A percentile compares a stretch with the other conserved stretches of the same genome.
phyloP scores from a whole-genome alignment of 1,139 yeast species.

The Cylindricascospora bacillispora region DNA sequence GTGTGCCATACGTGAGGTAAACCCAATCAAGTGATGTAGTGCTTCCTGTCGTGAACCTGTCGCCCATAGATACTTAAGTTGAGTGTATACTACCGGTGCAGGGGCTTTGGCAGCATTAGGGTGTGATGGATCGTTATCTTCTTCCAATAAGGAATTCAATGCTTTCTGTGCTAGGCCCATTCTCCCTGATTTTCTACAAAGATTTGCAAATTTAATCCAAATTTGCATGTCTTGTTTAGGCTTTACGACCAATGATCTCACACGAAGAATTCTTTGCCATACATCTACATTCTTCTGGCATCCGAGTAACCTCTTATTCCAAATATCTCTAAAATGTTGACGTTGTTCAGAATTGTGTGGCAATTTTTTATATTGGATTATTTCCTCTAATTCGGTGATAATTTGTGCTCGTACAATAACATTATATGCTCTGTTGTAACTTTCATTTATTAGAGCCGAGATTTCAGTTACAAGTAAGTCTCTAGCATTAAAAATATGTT shows the following conservation, averaged over 20 bases:
- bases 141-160: conserved; percentile 58
- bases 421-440: conserved; percentile 93
- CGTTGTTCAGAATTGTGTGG: conserved; percentile 77
- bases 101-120: conserved; percentile 75
- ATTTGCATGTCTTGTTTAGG: conserved; percentile 97
- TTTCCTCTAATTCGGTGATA: conserved; percentile 94
- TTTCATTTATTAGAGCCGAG: conserved; percentile 88
- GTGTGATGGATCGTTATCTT: conserved; percentile 31
- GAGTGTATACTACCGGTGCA: conserved; percentile 95
- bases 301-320: conserved; percentile 87
- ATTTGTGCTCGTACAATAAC: conserved; percentile 95
- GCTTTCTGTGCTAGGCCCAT: conserved; percentile 89
- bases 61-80: conserved; percentile 94
- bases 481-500: conserved; percentile 72
- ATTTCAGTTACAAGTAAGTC: conserved; percentile 86
- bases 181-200: conserved; percentile 89
- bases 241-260: conserved; percentile 84
- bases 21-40: conserved; percentile 70
- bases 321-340: conserved; percentile 70
- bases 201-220: conserved; percentile 96
- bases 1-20: conserved; percentile 82
- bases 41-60: conserved; percentile 85
- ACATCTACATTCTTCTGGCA: conserved; percentile 95
- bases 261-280: conserved; percentile 94
- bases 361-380: conserved; percentile 72